Evolutionary conservation across 2,329 filamentous ascomycete species (phyloP), one percentile per base, ranked within the genome.

Genomic region (Diatrype stigma): DNA sequence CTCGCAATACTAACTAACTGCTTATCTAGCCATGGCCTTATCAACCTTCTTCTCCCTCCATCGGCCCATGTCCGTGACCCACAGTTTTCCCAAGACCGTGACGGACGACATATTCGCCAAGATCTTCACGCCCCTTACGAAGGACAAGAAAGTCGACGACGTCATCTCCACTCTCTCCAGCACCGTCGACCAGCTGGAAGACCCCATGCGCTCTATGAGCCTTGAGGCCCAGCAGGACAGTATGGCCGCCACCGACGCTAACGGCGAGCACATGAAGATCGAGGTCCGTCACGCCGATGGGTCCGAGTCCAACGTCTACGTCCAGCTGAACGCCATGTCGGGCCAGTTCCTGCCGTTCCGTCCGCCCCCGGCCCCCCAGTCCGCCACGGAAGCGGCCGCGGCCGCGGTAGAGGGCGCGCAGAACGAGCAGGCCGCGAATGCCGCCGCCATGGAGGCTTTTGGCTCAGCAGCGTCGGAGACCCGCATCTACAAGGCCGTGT

Each of bases 11-110:
- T 57, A 56, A 65, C 60, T 64, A 51, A 46, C n/a, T n/a, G n/a
- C 46, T 21, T 38, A 17, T 49, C 46, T 59, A 97, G 94, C 95
- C 65, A 80, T 97, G 54, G 86, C 88, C 56, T 78, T 96, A 44
- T 94, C 93, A 7, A 87, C 87, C 53, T 97, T 99, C 79, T 97
- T 97, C 77, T 95, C 92, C 56, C 87, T 96, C 59, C 90, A 99
- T 73, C 86, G 94, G 55, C 94, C 94, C 44, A 93, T 99, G 64
- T 96, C 90, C 50, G 84, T 96, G 58, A 91, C 86, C 46, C 85
- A 86, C 61, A 86, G 87, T 59, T 86, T 96, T 65, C 94, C 88
- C 50, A 84, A 82, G 61, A 76, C 80, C 19, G 80, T 91, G 44
- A 84, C 81, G 48, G 78, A 87, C 55, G 86, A 89, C 65, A 80